phyloP scores from a whole-genome alignment of 768 basidiomycete genomes.

The Xerocomellus dryophilus region DNA sequence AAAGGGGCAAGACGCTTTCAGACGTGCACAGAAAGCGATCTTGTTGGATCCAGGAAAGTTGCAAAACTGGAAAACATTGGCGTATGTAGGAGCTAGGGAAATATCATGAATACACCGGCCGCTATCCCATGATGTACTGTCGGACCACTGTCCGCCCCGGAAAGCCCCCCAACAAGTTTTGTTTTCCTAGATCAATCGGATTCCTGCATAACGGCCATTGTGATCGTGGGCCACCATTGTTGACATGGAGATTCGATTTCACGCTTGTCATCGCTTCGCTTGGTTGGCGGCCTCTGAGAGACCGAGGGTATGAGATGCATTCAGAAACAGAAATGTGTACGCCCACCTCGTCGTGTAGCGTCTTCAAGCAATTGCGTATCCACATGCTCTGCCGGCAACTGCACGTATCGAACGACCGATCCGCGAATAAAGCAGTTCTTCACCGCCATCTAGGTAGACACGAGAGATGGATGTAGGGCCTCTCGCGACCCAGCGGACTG shows the following conservation, averaged over 20 bases:
- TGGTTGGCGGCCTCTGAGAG: constrained; percentile 41
- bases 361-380: constrained; percentile 96
- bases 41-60: constrained; percentile 49
- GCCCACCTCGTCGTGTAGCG: constrained; percentile 88
- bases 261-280: constrained; percentile 33
- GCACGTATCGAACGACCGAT: constrained; percentile 96
- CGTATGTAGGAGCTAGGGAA: constrained; percentile 44
- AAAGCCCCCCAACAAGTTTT: neutral
- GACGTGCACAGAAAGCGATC: constrained; percentile 59
- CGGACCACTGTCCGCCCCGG: neutral
- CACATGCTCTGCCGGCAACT: constrained; percentile 87
- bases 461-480: neutral
- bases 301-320: constrained; percentile 1
- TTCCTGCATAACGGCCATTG: neutral
- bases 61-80: constrained; percentile 58
- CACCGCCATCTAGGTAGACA: constrained; percentile 78
- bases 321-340: neutral
- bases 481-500: neutral
- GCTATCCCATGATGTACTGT: neutral
- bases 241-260: neutral
- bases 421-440: constrained; percentile 99
- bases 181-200: neutral
- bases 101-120: constrained; percentile 19
- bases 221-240: neutral
- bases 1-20: constrained; percentile 33